phyloP scores from a whole-genome alignment of 768 basidiomycete species.

The Ramaria rubella region DNA sequence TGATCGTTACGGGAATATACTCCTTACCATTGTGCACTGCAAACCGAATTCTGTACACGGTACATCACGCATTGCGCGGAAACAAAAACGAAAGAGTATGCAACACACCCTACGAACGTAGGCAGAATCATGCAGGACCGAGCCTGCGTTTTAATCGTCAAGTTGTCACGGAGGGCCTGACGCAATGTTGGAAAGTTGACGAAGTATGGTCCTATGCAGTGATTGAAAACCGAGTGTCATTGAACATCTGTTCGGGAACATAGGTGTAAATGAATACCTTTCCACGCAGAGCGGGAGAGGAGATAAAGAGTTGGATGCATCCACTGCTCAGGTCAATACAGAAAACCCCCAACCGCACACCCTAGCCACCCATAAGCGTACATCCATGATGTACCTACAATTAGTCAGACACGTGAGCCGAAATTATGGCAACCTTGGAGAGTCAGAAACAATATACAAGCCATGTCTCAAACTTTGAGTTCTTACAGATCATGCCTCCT shows the following conservation, averaged over 20 bases:
- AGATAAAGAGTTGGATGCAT: constrained; percentile 63
- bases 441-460: too few species aligned
- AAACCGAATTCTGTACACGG: constrained; percentile 61
- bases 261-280: constrained; percentile 40
- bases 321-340: too few species aligned
- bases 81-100: background rate
- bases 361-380: too few species aligned
- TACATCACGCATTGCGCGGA: background rate
- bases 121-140: constrained; percentile 90
- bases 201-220: constrained; percentile 77
- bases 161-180: constrained; percentile 71
- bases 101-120: constrained; percentile 85
- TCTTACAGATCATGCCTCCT: too few species aligned
- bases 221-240: background rate
- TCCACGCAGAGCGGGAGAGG: constrained; percentile 76
- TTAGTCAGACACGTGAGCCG: too few species aligned
- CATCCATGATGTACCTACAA: too few species aligned
- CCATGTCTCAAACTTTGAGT: too few species aligned
- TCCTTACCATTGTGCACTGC: constrained; percentile 93
- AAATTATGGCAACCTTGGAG: too few species aligned
- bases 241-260: background rate
- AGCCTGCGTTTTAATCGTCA: constrained; percentile 84
- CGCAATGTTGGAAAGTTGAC: constrained; percentile 86
- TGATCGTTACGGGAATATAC: constrained; percentile 78
- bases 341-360: too few species aligned